Evolutionary conservation across 768 basidiomycete species (phyloP).

Genomic region (Termitomyces eurrhizus): DNA sequence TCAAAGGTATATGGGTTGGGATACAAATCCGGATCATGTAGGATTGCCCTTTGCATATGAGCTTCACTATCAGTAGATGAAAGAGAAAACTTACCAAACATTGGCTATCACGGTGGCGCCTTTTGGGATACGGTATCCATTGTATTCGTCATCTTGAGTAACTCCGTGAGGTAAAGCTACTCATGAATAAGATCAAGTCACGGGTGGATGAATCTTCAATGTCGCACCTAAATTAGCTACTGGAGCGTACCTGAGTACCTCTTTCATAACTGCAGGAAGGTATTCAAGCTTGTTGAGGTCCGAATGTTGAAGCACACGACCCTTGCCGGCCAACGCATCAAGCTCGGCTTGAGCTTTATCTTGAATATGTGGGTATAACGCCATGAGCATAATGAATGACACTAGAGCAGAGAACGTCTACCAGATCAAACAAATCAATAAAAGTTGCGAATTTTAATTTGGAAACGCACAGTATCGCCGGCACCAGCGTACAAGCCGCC

Average conservation of each 20-base stretch:
- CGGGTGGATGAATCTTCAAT: background rate
- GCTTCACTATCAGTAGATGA: background rate
- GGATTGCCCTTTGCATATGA: slow-evolving; percentile 31
- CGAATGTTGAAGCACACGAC: slow-evolving; percentile 29
- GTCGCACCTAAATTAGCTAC: slow-evolving; percentile 35
- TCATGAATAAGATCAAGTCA: background rate
- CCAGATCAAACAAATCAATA: slow-evolving; percentile 1
- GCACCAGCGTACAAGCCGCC: slow-evolving; percentile 47
- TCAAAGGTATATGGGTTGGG: slow-evolving; percentile 36
- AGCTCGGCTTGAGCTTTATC: slow-evolving; percentile 35
- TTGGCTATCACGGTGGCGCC: slow-evolving; percentile 43
- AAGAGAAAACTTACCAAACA: slow-evolving; percentile 31
- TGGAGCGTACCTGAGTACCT: slow-evolving; percentile 38
- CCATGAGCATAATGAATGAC: slow-evolving; percentile 48
- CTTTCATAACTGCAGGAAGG: slow-evolving; percentile 34
- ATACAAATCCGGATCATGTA: slow-evolving; percentile 38
- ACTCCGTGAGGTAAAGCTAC: slow-evolving; percentile 39
- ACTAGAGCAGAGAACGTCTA: slow-evolving; percentile 46
- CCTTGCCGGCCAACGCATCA: slow-evolving; percentile 28
- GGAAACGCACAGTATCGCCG: slow-evolving; percentile 34
- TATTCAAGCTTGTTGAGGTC: slow-evolving; percentile 27
- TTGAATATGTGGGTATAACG: slow-evolving; percentile 40
- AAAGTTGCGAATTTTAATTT: background rate
- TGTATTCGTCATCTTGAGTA: slow-evolving; percentile 41
- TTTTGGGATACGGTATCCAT: slow-evolving; percentile 41